Base-by-base conservation (phyloP, 2,329 filamentous ascomycete species). In the Apiospora pterosperma region DNA sequence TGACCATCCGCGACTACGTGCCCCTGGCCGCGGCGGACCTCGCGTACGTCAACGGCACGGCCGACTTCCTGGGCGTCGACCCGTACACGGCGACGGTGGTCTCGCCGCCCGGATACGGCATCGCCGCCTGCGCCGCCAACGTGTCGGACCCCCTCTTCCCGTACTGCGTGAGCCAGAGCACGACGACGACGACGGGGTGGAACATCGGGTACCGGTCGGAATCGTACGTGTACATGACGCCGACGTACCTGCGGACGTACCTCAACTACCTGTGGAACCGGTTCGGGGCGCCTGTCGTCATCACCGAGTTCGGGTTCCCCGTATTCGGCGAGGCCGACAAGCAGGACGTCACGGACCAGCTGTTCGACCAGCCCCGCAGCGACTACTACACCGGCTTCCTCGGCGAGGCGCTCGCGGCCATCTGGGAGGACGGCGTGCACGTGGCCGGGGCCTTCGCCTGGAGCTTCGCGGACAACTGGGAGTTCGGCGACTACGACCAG, bases 221-320 rank as follows among this genome's bases (percentile, higher is more conserved):
- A 38, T 79, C 79, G 2, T 86, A 87, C 69, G 81, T 85, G n/a
- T 87, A 88, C 73, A 82, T 84, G 38, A 84, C 87, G 0, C 87
- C 86, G 0, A 80, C 78, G 2, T 88, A 86, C 68, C 79, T 90
- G n/a, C 80, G 84, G 62, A 79, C 78, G 62, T 83, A 85, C 67
- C 77, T 87, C 5, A 82, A 78, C 67, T 89, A 88, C 69, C 75
- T 90, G 2, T 86, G 82, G 78, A 88, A 88, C 72, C 88, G 83
- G 0, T 90, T 83, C 78, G 80, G 75, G 36, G 71, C 74, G 0
- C 82, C 83, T 0, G 76, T 85, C 8, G 76, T 77, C 25, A 74
- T 88, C 5, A 80, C 81, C 7, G 86, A 89, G 70, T 88, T 88
- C 67, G 86, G 86, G 0, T 88, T 86, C 70, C 83, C 85, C 4